Evolutionary conservation across 257 asterid species (phyloP), one percentile per base, ranked within the genome.

Genomic region (Penstemon eatonii): DNA sequence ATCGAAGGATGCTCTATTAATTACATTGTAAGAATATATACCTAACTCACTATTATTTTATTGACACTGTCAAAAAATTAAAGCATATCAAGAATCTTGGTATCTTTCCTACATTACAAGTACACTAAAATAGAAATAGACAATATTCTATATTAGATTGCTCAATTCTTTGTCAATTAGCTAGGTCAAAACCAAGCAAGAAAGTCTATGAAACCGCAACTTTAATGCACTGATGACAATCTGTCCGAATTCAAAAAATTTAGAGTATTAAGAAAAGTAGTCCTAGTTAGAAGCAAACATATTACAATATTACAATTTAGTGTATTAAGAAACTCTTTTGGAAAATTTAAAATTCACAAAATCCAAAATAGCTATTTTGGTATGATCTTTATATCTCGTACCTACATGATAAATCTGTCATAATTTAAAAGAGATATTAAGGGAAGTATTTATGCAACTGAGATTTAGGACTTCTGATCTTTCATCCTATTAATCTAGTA

Each of bases 101-200:
- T 11, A 65, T 25, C 56, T 74, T 63, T 59, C 78, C 71, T 56
- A 75, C 15, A 66, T 55, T 70, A 76, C 76, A 77, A 71, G 60
- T 69, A 68, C 74, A 74, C 42, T 61, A 63, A 72, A 67, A 68
- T 41, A 56, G 56, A 43, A 8, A 40, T 39, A 67, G 19, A 67
- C 37, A 42, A 62, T 25, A 25, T 25, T 25, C 1, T 25, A 58
- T 7, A 33, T 62, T 40, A 4, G 5, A 56, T 18, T 7, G 66
- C 72, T 47, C 61, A 53, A 58, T 56, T 61, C 37, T 66, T 71
- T 69, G 79, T 50, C 66, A 62, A 68, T 51, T 82, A 15, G 18
- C 18, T 15, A 70, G 79, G 91, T 73, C 79, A 64, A 86, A 71
- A 69, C 73, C 71, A 68, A 71, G 76, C 70, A 81, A 75, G 76